Conservation (phyloP, 2,329 filamentous ascomycete genomes). For the Colletotrichum paranaense region DNA sequence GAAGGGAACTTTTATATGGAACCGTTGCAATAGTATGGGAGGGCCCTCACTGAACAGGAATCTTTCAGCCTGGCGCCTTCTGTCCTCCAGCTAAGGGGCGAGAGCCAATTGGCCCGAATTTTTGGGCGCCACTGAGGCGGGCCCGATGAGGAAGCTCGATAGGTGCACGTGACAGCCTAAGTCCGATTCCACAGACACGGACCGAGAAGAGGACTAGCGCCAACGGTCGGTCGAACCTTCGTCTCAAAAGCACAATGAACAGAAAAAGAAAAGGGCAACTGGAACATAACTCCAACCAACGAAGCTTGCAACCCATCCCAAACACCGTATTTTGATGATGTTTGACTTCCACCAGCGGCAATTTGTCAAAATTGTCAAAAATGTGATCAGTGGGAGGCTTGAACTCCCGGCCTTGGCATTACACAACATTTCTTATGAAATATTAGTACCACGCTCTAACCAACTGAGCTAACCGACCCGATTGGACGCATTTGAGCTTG, state of each 20-base stretch:
- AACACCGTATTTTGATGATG: too few species aligned
- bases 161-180: neutral
- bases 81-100: neutral
- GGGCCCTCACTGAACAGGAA: neutral
- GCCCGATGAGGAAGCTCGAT: neutral
- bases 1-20: conserved; percentile 31
- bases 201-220: neutral
- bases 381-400: conserved; percentile 33
- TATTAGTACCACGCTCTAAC: conserved; percentile 37
- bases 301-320: neutral
- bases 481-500: neutral
- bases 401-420: conserved; percentile 35
- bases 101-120: neutral
- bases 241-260: neutral
- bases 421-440: conserved; percentile 7
- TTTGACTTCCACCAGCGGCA: neutral
- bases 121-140: neutral
- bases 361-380: neutral
- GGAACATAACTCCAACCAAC: neutral
- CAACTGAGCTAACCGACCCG: conserved; percentile 35
- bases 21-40: conserved; percentile 13
- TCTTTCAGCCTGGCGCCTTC: neutral
- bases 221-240: neutral
- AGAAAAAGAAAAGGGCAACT: neutral
- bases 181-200: neutral